phyloP scores from a whole-genome alignment of 192 early-diverging fungal genomes.

The Umbelopsis isabellina region DNA sequence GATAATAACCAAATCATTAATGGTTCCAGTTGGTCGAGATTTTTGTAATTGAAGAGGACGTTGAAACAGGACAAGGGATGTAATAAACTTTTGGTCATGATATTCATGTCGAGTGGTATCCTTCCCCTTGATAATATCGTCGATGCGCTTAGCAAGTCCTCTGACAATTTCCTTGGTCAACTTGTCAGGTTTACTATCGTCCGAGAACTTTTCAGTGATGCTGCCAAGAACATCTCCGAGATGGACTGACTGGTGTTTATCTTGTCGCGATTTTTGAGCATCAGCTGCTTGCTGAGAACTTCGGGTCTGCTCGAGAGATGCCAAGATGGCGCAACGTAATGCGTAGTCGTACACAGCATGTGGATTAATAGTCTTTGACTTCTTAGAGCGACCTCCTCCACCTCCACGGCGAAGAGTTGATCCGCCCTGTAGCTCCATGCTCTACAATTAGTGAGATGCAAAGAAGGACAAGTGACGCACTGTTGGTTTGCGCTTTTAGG shows the following conservation, averaged over 20 bases:
- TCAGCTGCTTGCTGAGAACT: conserved; percentile 1
- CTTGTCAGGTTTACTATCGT: conserved; percentile 37
- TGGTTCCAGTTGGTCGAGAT: conserved; percentile 45
- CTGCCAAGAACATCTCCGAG: conserved; percentile 32
- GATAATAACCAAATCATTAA: conserved; percentile 49
- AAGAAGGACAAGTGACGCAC: conserved; percentile 22
- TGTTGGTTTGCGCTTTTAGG: background rate
- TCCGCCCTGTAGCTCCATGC: conserved; percentile 22
- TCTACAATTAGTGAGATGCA: background rate
- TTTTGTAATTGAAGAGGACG: conserved; percentile 44
- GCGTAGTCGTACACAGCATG: conserved; percentile 39
- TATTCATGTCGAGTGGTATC: conserved; percentile 47
- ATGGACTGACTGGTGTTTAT: conserved; percentile 21
- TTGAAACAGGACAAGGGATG: conserved; percentile 38
- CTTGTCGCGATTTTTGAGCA: conserved; percentile 10
- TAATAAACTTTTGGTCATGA: conserved; percentile 48
- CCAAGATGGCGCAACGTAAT: conserved; percentile 44
- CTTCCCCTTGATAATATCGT: conserved; percentile 49
- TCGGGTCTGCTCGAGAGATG: conserved; percentile 31
- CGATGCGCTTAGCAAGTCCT: conserved; percentile 42
- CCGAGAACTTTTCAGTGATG: conserved; percentile 32
- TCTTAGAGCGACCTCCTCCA: conserved; percentile 20
- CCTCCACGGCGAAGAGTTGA: conserved; percentile 28
- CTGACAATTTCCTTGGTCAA: conserved; percentile 51
- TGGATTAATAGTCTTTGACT: conserved; percentile 24